Evolutionary conservation across 495 filamentous ascomycete genomes (phyloP), one percentile per base, ranked within the genome.

Genomic region (Parathielavia appendiculata): DNA sequence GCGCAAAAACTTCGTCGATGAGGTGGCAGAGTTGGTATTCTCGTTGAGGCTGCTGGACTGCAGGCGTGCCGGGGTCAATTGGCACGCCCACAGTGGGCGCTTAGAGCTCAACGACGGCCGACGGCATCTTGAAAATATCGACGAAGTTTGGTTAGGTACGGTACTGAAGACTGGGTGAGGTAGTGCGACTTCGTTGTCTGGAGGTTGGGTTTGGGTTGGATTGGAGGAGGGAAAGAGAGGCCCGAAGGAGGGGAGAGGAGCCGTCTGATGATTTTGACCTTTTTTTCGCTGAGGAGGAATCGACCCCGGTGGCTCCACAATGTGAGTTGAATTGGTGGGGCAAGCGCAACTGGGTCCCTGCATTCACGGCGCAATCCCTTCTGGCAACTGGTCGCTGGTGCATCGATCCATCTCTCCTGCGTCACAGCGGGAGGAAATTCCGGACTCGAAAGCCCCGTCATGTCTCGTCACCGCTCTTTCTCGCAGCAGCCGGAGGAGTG

Each of bases 51-150:
- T 91, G 89, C 83, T 86, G 85, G 86, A 83, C 83, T 82, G 80
- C 81, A 78, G 73, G 78, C 78, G 76, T 67, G 72, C 66, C 72
- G 62, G 60, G 68, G 47, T 55, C 66, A 66, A 54, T 47, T 59
- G 71, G 73, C 79, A 79, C 68, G 76, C 79, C 86, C 85, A 84
- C 86, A 92, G 90, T 84, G 86, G 83, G 81, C 77, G 78, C 89
- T 91, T 89, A 95, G 87, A 95, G 89, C 88, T 87, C 88, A 90
- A 84, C 88, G 88, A 90, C 82, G 76, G 87, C 87, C 87, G 88
- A 82, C 75, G 86, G 87, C 85, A 85, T 86, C 77, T 79, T 83
- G 70, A 63, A 48, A 66, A 83, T 79, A 79, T 90, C 84, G 89
- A 95, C 90, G 84, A 87, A 88, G 86, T 83, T 81, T 78, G 63